phyloP scores from a whole-genome alignment of 2,329 filamentous ascomycete species.

The Pseudopyricularia javanii region DNA sequence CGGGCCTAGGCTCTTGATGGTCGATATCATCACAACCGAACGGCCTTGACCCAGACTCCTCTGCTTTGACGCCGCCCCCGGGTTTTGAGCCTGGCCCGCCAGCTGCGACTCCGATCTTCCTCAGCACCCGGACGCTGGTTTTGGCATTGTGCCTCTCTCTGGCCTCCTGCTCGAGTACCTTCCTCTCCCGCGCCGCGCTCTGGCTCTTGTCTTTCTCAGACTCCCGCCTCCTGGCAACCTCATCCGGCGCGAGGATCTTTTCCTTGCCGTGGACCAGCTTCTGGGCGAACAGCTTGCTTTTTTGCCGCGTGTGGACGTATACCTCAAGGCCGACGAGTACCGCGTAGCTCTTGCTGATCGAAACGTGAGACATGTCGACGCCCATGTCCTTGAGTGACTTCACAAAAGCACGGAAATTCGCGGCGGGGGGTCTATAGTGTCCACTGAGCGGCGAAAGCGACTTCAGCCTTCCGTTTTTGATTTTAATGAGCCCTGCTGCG shows the following conservation, averaged over 20 bases:
- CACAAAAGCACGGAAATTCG: slow-evolving; percentile 75
- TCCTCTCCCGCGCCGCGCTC: slow-evolving; percentile 39
- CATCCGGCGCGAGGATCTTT: slow-evolving; percentile 49
- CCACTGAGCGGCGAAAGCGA: slow-evolving; percentile 62
- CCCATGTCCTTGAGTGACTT: slow-evolving; percentile 58
- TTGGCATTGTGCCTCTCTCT: slow-evolving; percentile 23
- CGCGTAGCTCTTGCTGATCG: slow-evolving; percentile 70
- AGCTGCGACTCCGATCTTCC: slow-evolving; percentile 23
- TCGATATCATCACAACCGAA: not conserved
- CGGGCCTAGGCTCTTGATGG: not conserved
- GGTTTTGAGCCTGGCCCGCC: not conserved
- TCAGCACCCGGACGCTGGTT: slow-evolving; percentile 20
- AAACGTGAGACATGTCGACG: slow-evolving; percentile 68
- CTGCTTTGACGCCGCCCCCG: not conserved
- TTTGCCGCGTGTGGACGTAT: slow-evolving; percentile 57
- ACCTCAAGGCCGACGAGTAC: slow-evolving; percentile 73
- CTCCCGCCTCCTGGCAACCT: slow-evolving; percentile 42
- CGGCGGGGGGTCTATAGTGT: slow-evolving; percentile 74
- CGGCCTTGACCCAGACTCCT: not conserved
- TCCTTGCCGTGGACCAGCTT: slow-evolving; percentile 41
- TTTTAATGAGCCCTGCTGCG: slow-evolving; percentile 73
- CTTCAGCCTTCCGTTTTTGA: slow-evolving; percentile 67
- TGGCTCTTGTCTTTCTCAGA: slow-evolving; percentile 48
- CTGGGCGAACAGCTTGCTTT: slow-evolving; percentile 43
- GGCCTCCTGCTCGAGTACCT: slow-evolving; percentile 26